phyloP scores from a whole-genome alignment of 257 asterid species.

The Nyctanthes arbortristis region DNA sequence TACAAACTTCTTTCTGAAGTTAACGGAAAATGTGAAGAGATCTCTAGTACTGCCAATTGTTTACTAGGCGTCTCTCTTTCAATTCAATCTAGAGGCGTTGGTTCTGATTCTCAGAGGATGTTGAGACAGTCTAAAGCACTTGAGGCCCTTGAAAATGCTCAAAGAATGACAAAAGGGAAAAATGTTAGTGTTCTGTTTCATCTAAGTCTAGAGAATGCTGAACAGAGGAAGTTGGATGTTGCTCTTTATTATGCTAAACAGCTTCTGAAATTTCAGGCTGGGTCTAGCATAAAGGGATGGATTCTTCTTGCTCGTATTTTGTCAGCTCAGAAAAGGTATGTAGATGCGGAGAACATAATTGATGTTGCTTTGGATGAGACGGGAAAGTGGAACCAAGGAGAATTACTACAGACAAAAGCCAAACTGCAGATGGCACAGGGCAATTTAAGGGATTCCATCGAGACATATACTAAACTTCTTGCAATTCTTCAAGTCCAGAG shows the following conservation, averaged over 20 bases:
- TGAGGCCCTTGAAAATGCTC: slow-evolving; percentile 65
- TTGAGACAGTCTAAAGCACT: slow-evolving; percentile 65
- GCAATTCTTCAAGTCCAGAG: slow-evolving; percentile 86
- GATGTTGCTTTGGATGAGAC: slow-evolving; percentile 90
- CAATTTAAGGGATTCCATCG: slow-evolving; percentile 53
- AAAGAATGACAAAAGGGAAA: slow-evolving; percentile 40
- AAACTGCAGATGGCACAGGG: slow-evolving; percentile 79
- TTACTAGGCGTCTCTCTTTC: slow-evolving; percentile 64
- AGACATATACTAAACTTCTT: slow-evolving; percentile 76
- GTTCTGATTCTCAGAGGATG: slow-evolving; percentile 58
- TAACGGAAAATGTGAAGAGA: slow-evolving; percentile 42
- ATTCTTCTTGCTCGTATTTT: slow-evolving; percentile 83
- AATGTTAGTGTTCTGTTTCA: slow-evolving; percentile 50
- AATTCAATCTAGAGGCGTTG: slow-evolving; percentile 50
- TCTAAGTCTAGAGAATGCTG: slow-evolving; percentile 83
- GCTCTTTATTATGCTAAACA: slow-evolving; percentile 77
- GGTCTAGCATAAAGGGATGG: slow-evolving; percentile 69
- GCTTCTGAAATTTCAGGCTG: slow-evolving; percentile 64
- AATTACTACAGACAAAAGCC: slow-evolving; percentile 68
- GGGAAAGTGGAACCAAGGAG: slow-evolving; percentile 91
- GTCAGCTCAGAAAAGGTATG: slow-evolving; percentile 76
- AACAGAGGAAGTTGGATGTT: slow-evolving; percentile 72
- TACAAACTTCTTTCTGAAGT: slow-evolving; percentile 33
- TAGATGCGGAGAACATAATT: slow-evolving; percentile 70
- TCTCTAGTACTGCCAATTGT: slow-evolving; percentile 47